phyloP scores from a whole-genome alignment of 805 yeast genomes.

The Teunomyces atbi region DNA sequence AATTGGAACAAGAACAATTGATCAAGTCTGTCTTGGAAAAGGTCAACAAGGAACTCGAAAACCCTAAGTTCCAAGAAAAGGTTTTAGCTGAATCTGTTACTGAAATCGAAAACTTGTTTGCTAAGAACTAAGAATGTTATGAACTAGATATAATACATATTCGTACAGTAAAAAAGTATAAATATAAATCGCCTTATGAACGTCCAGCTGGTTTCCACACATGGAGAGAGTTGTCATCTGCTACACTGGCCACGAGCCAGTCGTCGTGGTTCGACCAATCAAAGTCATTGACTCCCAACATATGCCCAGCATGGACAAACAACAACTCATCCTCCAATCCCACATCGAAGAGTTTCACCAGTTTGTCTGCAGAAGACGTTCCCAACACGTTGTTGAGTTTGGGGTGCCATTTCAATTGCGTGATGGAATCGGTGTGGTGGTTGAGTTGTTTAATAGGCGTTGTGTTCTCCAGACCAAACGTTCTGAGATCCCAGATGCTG shows the following conservation, averaged over 20 bases:
- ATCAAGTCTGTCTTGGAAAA: constrained; percentile 82
- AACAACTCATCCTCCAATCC: constrained; percentile 27
- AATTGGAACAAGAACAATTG: constrained; percentile 90
- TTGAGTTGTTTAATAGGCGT: constrained; percentile 16
- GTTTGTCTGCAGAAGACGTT: constrained; percentile 60
- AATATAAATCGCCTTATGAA: not conserved
- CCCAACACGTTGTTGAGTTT: constrained; percentile 53
- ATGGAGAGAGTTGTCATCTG: constrained; percentile 85
- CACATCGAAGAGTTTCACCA: constrained; percentile 63
- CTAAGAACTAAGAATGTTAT: constrained; percentile 33
- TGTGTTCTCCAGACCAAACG: constrained; percentile 10
- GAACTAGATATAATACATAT: constrained; percentile 6
- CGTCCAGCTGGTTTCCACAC: constrained; percentile 67
- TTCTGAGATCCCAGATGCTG: constrained; percentile 66
- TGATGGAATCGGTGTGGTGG: constrained; percentile 54
- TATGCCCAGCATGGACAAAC: constrained; percentile 83
- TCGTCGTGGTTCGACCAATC: constrained; percentile 77
- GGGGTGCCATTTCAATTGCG: constrained; percentile 75
- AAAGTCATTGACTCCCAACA: constrained; percentile 80
- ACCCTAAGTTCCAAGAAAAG: constrained; percentile 91
- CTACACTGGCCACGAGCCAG: constrained; percentile 71
- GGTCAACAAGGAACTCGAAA: constrained; percentile 79
- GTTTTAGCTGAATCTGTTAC: constrained; percentile 87
- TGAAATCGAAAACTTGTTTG: constrained; percentile 86
- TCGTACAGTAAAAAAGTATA: constrained; percentile 1